Evolutionary conservation across 108 stramenopile genomes (phyloP).

Genomic region (Cyclostephanos tholiformis): DNA sequence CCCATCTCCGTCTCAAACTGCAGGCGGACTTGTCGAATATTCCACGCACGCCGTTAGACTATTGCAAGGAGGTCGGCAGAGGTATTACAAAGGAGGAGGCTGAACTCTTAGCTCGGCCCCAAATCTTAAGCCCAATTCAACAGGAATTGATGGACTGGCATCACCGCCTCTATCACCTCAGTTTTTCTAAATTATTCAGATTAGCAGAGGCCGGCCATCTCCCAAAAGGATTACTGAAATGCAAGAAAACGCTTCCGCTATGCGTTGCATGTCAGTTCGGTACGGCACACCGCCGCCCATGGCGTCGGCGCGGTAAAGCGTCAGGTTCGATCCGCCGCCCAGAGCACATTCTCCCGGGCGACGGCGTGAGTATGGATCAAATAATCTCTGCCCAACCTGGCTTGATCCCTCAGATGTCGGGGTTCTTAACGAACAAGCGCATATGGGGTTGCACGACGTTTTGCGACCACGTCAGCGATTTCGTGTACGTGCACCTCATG

Average conservation of each 20-base stretch:
- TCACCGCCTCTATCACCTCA: too few species aligned
- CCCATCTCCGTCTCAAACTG: background rate
- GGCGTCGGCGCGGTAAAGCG: conserved; percentile 12
- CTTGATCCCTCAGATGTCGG: conserved; percentile 18
- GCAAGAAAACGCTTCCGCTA: background rate
- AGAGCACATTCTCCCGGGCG: conserved; percentile 38
- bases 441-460: conserved; percentile 8
- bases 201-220: background rate
- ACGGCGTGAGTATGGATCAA: conserved; percentile 10
- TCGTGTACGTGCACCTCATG: conserved; percentile 41
- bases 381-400: conserved; percentile 3
- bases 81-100: conserved; percentile 7
- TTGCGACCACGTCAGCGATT: conserved; percentile 14
- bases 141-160: too few species aligned
- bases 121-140: background rate
- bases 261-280: conserved; percentile 45
- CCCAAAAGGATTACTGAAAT: background rate
- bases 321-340: background rate
- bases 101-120: conserved; percentile 1
- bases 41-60: background rate
- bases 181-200: background rate
- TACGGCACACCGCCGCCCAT: conserved; percentile 24
- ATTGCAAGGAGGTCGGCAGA: background rate
- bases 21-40: conserved; percentile 4
- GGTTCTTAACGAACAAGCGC: background rate